Percentiles rank a stretch among this genome's conserved stretches.
phyloP scores from a whole-genome alignment of 768 basidiomycete species.

The Mycena indigotica region DNA sequence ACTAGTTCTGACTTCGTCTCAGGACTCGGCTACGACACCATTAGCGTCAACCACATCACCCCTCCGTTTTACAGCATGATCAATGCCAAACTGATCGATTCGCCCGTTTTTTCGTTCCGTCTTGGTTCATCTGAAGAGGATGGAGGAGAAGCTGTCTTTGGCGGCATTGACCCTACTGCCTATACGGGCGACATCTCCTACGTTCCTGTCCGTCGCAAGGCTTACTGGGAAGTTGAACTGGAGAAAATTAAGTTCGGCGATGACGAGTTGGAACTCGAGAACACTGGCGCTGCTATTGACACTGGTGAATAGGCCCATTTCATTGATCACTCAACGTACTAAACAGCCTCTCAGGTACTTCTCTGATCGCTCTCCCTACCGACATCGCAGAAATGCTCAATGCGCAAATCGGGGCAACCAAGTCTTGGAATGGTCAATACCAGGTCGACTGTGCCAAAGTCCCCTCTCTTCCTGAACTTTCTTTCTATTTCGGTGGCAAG shows the following conservation, averaged over 20 bases:
- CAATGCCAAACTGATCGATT: constrained; percentile 75
- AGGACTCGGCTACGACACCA: constrained; percentile 93
- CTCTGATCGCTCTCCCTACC: constrained; percentile 88
- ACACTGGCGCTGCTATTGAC: constrained; percentile 92
- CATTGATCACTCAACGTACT: constrained; percentile 8
- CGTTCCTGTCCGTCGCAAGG: constrained; percentile 90
- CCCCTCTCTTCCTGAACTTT: constrained; percentile 77
- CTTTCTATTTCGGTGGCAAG: constrained; percentile 82
- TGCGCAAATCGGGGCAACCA: constrained; percentile 89
- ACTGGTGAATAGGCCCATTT: constrained; percentile 54
- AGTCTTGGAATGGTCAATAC: constrained; percentile 96
- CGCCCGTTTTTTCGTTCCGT: constrained; percentile 93
- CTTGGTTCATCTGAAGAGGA: constrained; percentile 84
- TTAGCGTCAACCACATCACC: constrained; percentile 87
- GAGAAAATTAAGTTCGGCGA: constrained; percentile 83
- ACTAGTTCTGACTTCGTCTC: constrained; percentile 42
- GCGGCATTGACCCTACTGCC: constrained; percentile 78
- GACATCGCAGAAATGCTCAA: constrained; percentile 99
- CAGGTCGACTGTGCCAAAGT: constrained; percentile 87
- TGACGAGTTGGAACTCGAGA: constrained; percentile 87
- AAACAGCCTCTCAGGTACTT: constrained; percentile 62
- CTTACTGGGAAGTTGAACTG: constrained; percentile 98
- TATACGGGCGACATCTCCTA: constrained; percentile 84
- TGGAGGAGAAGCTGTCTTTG: constrained; percentile 89
- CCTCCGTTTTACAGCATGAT: constrained; percentile 97